Conservation (phyloP, 805 yeast species). For the Grigorovia jiainica region DNA sequence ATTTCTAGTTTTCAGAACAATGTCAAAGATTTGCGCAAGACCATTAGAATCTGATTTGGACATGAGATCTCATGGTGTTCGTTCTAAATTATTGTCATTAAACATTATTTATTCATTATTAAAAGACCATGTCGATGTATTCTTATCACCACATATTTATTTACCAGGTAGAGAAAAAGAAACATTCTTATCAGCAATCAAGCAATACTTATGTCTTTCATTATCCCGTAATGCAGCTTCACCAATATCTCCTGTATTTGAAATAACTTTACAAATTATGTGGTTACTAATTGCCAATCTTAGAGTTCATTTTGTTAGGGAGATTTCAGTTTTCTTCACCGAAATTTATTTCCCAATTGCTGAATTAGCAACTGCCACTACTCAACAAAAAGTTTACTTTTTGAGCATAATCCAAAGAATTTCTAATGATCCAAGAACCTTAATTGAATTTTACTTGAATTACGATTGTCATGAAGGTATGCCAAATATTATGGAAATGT, state of each 20-base stretch:
- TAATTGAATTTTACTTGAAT: constrained; percentile 87
- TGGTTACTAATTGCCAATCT: constrained; percentile 80
- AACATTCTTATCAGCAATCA: constrained; percentile 64
- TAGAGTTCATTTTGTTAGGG: constrained; percentile 81
- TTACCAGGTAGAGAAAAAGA: constrained; percentile 48
- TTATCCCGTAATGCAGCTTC: constrained; percentile 90
- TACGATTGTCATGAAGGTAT: constrained; percentile 83
- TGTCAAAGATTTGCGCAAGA: constrained; percentile 88
- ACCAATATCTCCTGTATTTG: constrained; percentile 83
- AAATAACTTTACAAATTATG: constrained; percentile 82
- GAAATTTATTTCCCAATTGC: constrained; percentile 92
- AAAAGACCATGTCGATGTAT: constrained; percentile 75
- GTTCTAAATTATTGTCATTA: constrained; percentile 82
- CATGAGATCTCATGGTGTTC: constrained; percentile 83
- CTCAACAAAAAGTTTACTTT: constrained; percentile 87
- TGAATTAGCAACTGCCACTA: constrained; percentile 82
- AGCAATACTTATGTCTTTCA: constrained; percentile 74
- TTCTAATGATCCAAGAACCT: constrained; percentile 79
- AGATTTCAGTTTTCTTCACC: constrained; percentile 85
- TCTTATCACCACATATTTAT: constrained; percentile 49
- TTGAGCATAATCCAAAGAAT: constrained; percentile 71
- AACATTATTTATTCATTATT: constrained; percentile 81
- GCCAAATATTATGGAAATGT: constrained; percentile 78
- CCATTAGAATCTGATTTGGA: constrained; percentile 69
- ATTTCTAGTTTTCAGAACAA: constrained; percentile 81